Base-by-base conservation (phyloP, 108 stramenopile species). In the Chaetoceros tenuissimus region DNA sequence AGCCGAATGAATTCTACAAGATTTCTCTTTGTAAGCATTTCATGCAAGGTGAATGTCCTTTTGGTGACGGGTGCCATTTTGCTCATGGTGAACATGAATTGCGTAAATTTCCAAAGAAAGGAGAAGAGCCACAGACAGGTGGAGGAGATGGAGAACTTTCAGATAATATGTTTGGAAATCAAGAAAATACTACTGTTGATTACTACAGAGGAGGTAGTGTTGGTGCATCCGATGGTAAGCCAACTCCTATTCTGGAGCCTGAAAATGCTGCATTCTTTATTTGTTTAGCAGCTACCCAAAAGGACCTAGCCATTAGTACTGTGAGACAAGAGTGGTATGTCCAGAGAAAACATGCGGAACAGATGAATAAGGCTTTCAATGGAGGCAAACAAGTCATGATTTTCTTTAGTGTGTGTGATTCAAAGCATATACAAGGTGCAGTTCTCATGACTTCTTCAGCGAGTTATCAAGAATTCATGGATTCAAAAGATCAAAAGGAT, bases 1-100 rank as follows among this genome's bases (percentile, higher is more conserved):
- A 92, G 60, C 84, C 87, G n/a, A 91, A 89, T 60, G 94, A 92
- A 63, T 89, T 89, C 62, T 94, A 73, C 64, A 94, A 94, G 57
- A 77, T 92, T 5, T 78, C 73, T 67, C 63, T 93, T 10, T 95
- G 91, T 66, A 95, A 93, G 51, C 91, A 92, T 55, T 93, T 82
- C 55, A 49, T 88, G 61, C 81, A 84, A 57, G 88, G 88, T 25
- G 83, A 86, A 24, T 94, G 94, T 77, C 94, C 89, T 10, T 94
- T 92, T 74, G 94, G 80, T 75, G 63, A 82, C 21, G 68, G 67
- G 17, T 82, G 81, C 60, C 81, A 82, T 34, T 94, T 92, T 79
- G 94, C 94, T 19, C 94, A 94, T 65, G 89, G 89, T 5, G 86
- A 86, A 62, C 58, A 68, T 13, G 93, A 92, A 57, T 60, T 92